phyloP scores from a whole-genome alignment of 768 basidiomycete species.

The Amanita rimosa region DNA sequence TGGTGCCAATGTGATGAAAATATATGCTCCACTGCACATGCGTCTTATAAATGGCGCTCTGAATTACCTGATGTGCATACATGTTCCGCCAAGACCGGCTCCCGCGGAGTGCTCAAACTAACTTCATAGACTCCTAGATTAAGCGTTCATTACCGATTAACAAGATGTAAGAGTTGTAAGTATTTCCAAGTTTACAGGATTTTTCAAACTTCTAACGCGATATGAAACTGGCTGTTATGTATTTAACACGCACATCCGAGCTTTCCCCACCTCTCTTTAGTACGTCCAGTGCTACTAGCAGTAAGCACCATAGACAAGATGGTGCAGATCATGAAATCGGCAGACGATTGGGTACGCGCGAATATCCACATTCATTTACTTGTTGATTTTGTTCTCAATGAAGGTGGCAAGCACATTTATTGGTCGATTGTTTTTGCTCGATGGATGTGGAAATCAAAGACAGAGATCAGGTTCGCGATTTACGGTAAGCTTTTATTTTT shows the following conservation, averaged over 20 bases:
- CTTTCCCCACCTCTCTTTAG: neutral
- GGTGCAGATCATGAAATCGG: neutral
- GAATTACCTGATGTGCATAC: too few relatives aligned
- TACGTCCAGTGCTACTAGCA: neutral
- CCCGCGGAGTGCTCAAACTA: too few relatives aligned
- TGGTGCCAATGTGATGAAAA: too few relatives aligned
- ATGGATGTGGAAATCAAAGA: conserved; percentile 55
- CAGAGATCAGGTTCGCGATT: conserved; percentile 58
- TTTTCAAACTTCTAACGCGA: too few relatives aligned
- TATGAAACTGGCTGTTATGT: too few relatives aligned
- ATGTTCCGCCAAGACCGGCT: too few relatives aligned
- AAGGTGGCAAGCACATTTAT: conserved; percentile 36
- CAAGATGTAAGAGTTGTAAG: too few relatives aligned
- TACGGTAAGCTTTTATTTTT: conserved; percentile 29
- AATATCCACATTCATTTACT: neutral
- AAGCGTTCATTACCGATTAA: too few relatives aligned
- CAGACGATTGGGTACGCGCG: neutral
- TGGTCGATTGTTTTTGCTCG: conserved; percentile 64
- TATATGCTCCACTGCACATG: too few relatives aligned
- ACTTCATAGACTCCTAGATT: too few relatives aligned
- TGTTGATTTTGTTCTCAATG: neutral
- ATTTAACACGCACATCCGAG: neutral
- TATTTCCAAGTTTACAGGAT: too few relatives aligned
- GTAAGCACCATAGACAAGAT: neutral
- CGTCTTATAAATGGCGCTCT: too few relatives aligned